A percentile compares a stretch with the other conserved stretches of the same genome.
phyloP scores from a whole-genome alignment of 495 filamentous ascomycete species.

The Aspergillus campestris region DNA sequence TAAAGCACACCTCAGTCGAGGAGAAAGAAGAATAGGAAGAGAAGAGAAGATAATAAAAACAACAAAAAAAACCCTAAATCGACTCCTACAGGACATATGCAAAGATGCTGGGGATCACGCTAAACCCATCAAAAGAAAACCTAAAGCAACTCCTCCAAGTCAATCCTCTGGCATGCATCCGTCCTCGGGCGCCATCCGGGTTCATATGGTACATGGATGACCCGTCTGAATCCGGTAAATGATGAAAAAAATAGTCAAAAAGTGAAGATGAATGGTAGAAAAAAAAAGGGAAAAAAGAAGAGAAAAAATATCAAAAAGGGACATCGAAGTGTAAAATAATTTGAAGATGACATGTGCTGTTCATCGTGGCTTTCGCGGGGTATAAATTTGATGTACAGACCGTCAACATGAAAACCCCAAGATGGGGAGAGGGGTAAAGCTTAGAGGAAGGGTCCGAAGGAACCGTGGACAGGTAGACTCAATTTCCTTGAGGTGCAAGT shows the following conservation, averaged over 20 bases:
- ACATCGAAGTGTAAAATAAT: background rate
- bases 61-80: too few species aligned
- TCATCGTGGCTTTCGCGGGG: too few species aligned
- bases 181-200: constrained; percentile 1
- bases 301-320: background rate
- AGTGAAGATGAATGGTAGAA: constrained; percentile 11
- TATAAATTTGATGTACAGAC: too few species aligned
- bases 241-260: constrained; percentile 3
- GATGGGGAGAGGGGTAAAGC: too few species aligned
- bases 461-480: background rate
- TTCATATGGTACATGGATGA: constrained; percentile 1
- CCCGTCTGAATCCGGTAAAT: background rate
- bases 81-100: too few species aligned
- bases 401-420: too few species aligned
- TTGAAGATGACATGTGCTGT: too few species aligned
- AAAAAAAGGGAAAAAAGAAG: constrained; percentile 5
- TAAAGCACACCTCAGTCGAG: background rate
- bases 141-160: constrained; percentile 10
- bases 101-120: too few species aligned
- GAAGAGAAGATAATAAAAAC: background rate
- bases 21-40: background rate
- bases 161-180: constrained; percentile 10
- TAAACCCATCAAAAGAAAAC: background rate
- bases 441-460: too few species aligned
- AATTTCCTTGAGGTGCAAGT: background rate